Evolutionary conservation across 192 early-diverging fungal genomes (phyloP).

Genomic region (Coemansia sp.): DNA sequence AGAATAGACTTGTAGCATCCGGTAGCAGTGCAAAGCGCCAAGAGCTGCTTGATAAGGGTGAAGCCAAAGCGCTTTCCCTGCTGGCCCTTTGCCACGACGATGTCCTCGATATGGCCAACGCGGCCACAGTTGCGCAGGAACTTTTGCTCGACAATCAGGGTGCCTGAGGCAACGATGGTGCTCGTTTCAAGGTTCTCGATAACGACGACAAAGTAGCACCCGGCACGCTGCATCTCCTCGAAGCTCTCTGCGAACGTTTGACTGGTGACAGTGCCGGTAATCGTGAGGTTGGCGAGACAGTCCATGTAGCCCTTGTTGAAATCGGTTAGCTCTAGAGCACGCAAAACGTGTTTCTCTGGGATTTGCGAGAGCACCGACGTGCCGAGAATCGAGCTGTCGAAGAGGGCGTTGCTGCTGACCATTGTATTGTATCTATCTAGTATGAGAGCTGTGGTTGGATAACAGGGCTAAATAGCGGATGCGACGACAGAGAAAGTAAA

Average conservation of each 20-base stretch:
- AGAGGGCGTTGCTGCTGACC: constrained; percentile 46
- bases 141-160: constrained; percentile 88
- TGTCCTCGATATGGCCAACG: constrained; percentile 92
- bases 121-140: constrained; percentile 79
- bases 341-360: constrained; percentile 66
- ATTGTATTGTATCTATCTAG: constrained; percentile 13
- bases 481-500: constrained; percentile 1
- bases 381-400: constrained; percentile 64
- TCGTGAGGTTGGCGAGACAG: constrained; percentile 73
- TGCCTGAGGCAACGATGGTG: constrained; percentile 78
- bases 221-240: constrained; percentile 67
- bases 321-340: constrained; percentile 76
- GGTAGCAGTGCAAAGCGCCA: constrained; percentile 65
- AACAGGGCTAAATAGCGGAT: neutral
- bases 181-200: constrained; percentile 62
- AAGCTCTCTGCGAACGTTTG: constrained; percentile 75
- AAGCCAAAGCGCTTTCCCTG: constrained; percentile 69
- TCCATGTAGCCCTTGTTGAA: constrained; percentile 73
- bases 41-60: constrained; percentile 82
- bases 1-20: constrained; percentile 93
- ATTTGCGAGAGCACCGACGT: constrained; percentile 58
- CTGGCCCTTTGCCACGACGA: constrained; percentile 73
- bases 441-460: neutral
- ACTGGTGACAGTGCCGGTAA: constrained; percentile 72
- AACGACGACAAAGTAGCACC: constrained; percentile 76